Percentiles rank a stretch among this genome's conserved stretches.
Evolutionary conservation across 345 rosid species (phyloP).

Genomic region (Angophora floribunda): DNA sequence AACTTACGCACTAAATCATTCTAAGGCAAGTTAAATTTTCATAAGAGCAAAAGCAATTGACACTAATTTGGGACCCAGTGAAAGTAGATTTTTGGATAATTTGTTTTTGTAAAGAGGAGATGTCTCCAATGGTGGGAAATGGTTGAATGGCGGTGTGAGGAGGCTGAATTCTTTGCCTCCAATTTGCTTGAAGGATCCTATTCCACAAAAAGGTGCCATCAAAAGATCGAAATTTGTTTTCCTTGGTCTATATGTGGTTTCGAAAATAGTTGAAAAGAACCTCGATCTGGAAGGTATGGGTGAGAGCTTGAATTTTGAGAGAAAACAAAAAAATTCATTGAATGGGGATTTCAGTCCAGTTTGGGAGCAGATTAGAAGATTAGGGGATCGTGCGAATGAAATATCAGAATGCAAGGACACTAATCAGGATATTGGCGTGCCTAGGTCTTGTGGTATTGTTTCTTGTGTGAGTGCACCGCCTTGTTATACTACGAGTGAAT

Average conservation of each 20-base stretch:
- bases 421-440: not conserved
- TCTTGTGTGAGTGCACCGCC: slow-evolving; percentile 10
- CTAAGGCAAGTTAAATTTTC: too few relatives aligned
- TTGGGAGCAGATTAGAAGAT: slow-evolving; percentile 51
- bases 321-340: not conserved
- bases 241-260: not conserved
- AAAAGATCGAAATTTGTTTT: not conserved
- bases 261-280: not conserved
- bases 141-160: slow-evolving; percentile 1
- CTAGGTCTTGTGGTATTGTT: slow-evolving; percentile 20
- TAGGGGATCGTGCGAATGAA: slow-evolving; percentile 42
- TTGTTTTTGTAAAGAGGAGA: slow-evolving; percentile 21
- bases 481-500: slow-evolving; percentile 15
- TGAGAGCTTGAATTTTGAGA: slow-evolving; percentile 24
- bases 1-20: too few relatives aligned
- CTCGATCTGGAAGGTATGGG: not conserved
- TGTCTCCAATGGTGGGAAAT: slow-evolving; percentile 8
- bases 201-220: not conserved
- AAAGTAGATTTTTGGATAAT: slow-evolving; percentile 38
- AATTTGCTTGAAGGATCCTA: slow-evolving; percentile 5
- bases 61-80: slow-evolving; percentile 36
- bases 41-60: too few relatives aligned
- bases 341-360: slow-evolving; percentile 28
- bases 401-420: slow-evolving; percentile 25
- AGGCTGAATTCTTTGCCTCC: slow-evolving; percentile 33